A percentile compares a stretch with the other conserved stretches of the same genome.
These are phyloP conservation scores for Linum lewisii DNA, from an alignment of 345 rosid species.

Conservation along the genomic window DNA sequence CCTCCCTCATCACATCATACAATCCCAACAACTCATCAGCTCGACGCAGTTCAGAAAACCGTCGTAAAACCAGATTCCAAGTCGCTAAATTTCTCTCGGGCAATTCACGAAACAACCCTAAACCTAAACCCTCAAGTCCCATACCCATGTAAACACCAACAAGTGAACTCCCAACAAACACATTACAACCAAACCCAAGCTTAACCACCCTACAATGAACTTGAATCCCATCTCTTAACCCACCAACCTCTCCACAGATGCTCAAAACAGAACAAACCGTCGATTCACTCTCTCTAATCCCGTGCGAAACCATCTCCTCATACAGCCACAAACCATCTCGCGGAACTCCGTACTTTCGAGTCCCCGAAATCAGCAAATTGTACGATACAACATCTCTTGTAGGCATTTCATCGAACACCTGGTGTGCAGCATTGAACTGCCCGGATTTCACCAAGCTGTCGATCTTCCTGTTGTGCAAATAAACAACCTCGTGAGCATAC, in stretches of 20 bases:
- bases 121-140: constrained; percentile 36
- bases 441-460: constrained; percentile 35
- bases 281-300: constrained; percentile 51
- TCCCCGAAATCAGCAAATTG: constrained; percentile 56
- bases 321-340: constrained; percentile 34
- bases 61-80: constrained; percentile 48
- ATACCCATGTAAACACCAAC: constrained; percentile 42
- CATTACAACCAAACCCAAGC: constrained; percentile 47
- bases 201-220: constrained; percentile 58
- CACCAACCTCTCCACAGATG: constrained; percentile 33
- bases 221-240: constrained; percentile 50
- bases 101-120: constrained; percentile 52
- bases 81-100: constrained; percentile 46
- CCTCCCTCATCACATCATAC: constrained; percentile 34
- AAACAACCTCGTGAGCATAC: constrained; percentile 8
- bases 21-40: constrained; percentile 29
- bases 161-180: constrained; percentile 45
- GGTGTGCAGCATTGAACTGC: constrained; percentile 30
- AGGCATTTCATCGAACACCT: constrained; percentile 49
- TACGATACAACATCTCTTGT: constrained; percentile 50
- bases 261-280: constrained; percentile 63
- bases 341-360: constrained; percentile 30
- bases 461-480: constrained; percentile 33
- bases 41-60: constrained; percentile 35
- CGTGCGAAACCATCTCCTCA: constrained; percentile 38